These are phyloP conservation scores for Kodamaea lidongshanica DNA, from an alignment of 805 yeast species.

Conservation along the genomic window DNA sequence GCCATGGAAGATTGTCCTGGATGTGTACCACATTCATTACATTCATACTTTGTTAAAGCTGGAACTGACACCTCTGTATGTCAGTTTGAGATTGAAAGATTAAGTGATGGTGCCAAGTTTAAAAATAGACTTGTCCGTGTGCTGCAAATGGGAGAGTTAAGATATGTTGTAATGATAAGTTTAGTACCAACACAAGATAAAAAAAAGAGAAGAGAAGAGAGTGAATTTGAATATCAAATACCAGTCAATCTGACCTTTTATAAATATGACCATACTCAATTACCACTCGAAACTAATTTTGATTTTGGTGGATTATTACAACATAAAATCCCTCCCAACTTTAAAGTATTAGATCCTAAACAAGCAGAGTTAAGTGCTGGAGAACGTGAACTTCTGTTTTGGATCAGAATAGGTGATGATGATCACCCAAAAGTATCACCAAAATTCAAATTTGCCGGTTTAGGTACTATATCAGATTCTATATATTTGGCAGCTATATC, in stretches of 20 bases:
- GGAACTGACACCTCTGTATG: slow-evolving; percentile 27
- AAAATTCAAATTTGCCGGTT: slow-evolving; percentile 24
- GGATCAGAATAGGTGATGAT: slow-evolving; percentile 23
- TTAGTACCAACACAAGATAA: slow-evolving; percentile 21
- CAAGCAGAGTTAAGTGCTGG: slow-evolving; percentile 22
- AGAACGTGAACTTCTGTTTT: slow-evolving; percentile 28
- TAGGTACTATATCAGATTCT: slow-evolving; percentile 30
- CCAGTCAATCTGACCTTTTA: slow-evolving; percentile 19
- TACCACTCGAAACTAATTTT: slow-evolving; percentile 12
- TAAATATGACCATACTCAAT: slow-evolving; percentile 17
- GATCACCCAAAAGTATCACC: slow-evolving; percentile 8
- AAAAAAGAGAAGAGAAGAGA: slow-evolving; percentile 11
- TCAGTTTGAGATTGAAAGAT: slow-evolving; percentile 27
- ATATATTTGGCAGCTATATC: slow-evolving; percentile 25
- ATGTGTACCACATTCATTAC: slow-evolving; percentile 38
- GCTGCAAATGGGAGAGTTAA: slow-evolving; percentile 23
- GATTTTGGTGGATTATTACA: slow-evolving; percentile 14
- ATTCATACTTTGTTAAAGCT: slow-evolving; percentile 35
- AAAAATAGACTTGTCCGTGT: slow-evolving; percentile 29
- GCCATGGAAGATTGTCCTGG: slow-evolving; percentile 26
- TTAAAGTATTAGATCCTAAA: slow-evolving; percentile 16
- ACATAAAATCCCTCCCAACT: slow-evolving; percentile 26
- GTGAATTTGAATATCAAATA: slow-evolving; percentile 26
- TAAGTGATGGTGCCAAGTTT: slow-evolving; percentile 31
- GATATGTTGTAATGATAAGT: slow-evolving; percentile 31